Evolutionary conservation across 352 stramenopile genomes (phyloP), one percentile per base, ranked within the genome.

Genomic region (Peronospora farinosa): DNA sequence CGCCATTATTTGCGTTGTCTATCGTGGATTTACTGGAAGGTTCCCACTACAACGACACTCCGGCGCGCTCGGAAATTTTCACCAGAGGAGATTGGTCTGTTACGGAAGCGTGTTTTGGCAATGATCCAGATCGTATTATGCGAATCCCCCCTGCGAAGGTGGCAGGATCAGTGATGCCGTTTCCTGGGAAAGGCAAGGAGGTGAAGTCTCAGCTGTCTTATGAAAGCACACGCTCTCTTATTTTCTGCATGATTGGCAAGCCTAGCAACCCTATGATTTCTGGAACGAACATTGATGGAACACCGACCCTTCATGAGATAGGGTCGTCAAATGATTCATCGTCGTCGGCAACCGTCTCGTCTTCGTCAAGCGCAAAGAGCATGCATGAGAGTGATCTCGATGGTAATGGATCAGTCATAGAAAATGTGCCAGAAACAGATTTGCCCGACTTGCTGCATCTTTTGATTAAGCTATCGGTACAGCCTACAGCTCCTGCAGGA

Each of bases 211-310:
- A 88, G 55, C 41, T 92, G 7, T 92, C 81, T 12, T 92, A 87
- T 32, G 81, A 90, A 52, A 87, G 74, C 46, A 89, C 79, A n/a
- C 68, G 77, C 1, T 79, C 78, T 19, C 60, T 92, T 25, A 88
- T 92, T 16, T 92, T 88, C 47, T 87, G 81, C 50, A 92, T 92
- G 81, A 87, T 92, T 43, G 78, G 81, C 6, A 92, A 92, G 39
- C 71, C 78, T 27, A 86, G 78, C 27, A 84, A 85, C 23, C 73
- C 74, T 11, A 85, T 84, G 71, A 67, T 81, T 13, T 68, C 70
- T 12, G 70, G 70, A 42, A 64, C 80, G 41, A 80, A 82, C 21
- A 73, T 78, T 38, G 77, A 88, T 54, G 77, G 74, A 30, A 82
- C 73, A 5, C 72, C 73, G 6, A 60, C 51, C 3, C 47, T 78